These are phyloP conservation scores for Hypocreales sp. DNA, from an alignment of 2,329 filamentous ascomycete genomes.

Conservation along the genomic window DNA sequence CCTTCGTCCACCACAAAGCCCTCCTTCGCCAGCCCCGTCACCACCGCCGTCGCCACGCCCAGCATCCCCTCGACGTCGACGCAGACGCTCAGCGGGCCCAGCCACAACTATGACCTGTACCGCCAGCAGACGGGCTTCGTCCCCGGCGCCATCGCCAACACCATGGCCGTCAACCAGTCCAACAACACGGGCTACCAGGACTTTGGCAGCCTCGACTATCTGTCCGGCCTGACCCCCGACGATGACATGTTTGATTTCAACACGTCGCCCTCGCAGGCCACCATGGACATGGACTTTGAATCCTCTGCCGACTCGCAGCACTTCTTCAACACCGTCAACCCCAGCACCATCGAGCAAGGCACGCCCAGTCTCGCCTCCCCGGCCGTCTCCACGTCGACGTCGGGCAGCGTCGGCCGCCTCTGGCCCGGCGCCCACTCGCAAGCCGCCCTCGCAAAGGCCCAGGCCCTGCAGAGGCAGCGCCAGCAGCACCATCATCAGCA, in stretches of 20 bases:
- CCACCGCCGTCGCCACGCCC: constrained; percentile 38
- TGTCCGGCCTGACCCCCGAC: constrained; percentile 40
- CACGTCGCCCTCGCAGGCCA: constrained; percentile 44
- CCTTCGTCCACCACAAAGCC: constrained; percentile 37
- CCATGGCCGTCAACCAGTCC: constrained; percentile 59
- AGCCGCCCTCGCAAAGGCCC: constrained; percentile 62
- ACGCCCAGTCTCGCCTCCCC: constrained; percentile 27
- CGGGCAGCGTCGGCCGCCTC: constrained; percentile 51
- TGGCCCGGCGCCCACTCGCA: constrained; percentile 93
- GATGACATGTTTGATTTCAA: constrained; percentile 61
- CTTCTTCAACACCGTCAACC: constrained; percentile 56
- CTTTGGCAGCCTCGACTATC: constrained; percentile 32
- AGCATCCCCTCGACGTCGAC: constrained; percentile 37
- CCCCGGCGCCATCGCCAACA: constrained; percentile 65
- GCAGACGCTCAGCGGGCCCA: constrained; percentile 59
- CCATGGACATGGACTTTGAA: constrained; percentile 46
- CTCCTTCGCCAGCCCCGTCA: constrained; percentile 33
- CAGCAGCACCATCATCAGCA: constrained; percentile 23
- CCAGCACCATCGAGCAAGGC: constrained; percentile 53
- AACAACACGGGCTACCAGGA: constrained; percentile 38
- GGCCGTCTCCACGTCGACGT: constrained; percentile 29
- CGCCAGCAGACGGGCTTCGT: constrained; percentile 91
- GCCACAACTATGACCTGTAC: constrained; percentile 90
- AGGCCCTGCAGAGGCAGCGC: constrained; percentile 53
- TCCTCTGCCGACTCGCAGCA: constrained; percentile 37